These are phyloP conservation scores for Tarenaya hassleriana DNA, from an alignment of 345 rosid genomes.

Conservation along the genomic window DNA sequence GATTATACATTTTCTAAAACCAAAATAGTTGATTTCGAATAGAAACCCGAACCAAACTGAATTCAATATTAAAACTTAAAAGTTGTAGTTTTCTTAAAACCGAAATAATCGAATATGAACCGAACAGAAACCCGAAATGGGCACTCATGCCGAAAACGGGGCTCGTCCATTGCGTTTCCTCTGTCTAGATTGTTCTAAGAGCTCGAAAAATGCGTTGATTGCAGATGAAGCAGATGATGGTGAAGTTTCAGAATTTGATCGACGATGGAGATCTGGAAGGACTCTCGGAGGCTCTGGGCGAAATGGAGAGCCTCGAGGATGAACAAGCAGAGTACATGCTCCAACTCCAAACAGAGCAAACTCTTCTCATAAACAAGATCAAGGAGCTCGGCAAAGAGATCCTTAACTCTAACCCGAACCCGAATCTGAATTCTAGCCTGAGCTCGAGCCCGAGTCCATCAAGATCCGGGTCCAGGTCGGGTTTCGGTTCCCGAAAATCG, in stretches of 20 bases:
- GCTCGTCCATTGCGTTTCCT: no score
- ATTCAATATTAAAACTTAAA: no score
- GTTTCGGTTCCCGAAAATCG: conserved; percentile 36
- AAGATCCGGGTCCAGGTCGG: conserved; percentile 12
- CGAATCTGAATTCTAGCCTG: conserved; percentile 47
- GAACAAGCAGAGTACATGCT: conserved; percentile 68
- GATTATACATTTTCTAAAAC: no score
- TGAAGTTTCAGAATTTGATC: conserved; percentile 47
- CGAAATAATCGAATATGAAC: no score
- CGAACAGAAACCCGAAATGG: no score
- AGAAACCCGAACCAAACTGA: no score
- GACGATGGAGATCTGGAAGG: conserved; percentile 65
- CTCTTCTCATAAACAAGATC: conserved; percentile 68
- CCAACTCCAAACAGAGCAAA: conserved; percentile 87
- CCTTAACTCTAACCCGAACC: conserved; percentile 43
- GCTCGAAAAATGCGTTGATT: no score
- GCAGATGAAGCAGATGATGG: conserved; percentile 64
- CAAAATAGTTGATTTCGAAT: no score
- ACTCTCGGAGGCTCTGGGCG: conserved; percentile 48
- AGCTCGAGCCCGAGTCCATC: conserved; percentile 18
- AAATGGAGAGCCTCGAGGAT: conserved; percentile 70
- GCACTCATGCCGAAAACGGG: no score
- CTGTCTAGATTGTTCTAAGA: no score
- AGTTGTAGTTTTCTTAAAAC: no score
- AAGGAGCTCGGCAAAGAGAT: conserved; percentile 89